These are phyloP conservation scores for Claviceps purpurea DNA, from an alignment of 2,329 filamentous ascomycete genomes.

Conservation along the genomic window DNA sequence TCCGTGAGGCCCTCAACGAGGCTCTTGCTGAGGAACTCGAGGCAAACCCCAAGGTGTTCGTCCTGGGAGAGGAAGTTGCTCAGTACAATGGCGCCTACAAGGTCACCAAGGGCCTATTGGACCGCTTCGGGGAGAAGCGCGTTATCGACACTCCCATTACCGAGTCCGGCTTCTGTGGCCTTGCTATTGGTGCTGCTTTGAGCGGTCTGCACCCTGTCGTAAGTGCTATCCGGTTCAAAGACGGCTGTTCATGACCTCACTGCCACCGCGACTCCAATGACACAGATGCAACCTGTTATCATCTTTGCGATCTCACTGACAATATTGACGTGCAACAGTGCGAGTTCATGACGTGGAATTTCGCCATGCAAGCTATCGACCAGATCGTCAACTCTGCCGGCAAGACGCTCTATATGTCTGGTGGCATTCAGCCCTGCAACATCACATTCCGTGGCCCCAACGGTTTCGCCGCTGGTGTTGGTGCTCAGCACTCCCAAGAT, in stretches of 20 bases:
- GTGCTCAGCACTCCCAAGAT: slow-evolving; percentile 96
- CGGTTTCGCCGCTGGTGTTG: slow-evolving; percentile 92
- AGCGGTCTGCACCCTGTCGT: slow-evolving; percentile 89
- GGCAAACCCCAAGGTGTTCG: slow-evolving; percentile 84
- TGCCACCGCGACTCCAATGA: not conserved
- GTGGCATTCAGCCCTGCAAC: slow-evolving; percentile 98
- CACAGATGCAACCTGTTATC: not conserved
- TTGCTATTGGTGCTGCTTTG: slow-evolving; percentile 88
- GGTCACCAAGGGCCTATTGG: slow-evolving; percentile 93
- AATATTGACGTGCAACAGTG: slow-evolving; percentile 38
- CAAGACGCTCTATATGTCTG: slow-evolving; percentile 99
- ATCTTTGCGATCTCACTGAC: not conserved
- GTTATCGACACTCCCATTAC: slow-evolving; percentile 98
- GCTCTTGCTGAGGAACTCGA: slow-evolving; percentile 96
- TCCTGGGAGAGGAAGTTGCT: slow-evolving; percentile 94
- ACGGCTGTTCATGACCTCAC: not conserved
- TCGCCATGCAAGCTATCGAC: slow-evolving; percentile 99
- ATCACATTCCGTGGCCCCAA: slow-evolving; percentile 99
- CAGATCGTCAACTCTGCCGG: slow-evolving; percentile 98
- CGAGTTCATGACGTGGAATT: slow-evolving; percentile 99
- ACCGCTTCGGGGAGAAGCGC: slow-evolving; percentile 93
- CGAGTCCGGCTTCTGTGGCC: slow-evolving; percentile 86
- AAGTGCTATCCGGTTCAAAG: slow-evolving; percentile 28
- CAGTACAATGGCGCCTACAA: slow-evolving; percentile 99
- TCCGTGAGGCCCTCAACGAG: slow-evolving; percentile 95